Percentiles rank a stretch among this genome's conserved stretches.
Evolutionary conservation across 192 early-diverging fungal species (phyloP).

Genomic region (Chytriomyces confervae): DNA sequence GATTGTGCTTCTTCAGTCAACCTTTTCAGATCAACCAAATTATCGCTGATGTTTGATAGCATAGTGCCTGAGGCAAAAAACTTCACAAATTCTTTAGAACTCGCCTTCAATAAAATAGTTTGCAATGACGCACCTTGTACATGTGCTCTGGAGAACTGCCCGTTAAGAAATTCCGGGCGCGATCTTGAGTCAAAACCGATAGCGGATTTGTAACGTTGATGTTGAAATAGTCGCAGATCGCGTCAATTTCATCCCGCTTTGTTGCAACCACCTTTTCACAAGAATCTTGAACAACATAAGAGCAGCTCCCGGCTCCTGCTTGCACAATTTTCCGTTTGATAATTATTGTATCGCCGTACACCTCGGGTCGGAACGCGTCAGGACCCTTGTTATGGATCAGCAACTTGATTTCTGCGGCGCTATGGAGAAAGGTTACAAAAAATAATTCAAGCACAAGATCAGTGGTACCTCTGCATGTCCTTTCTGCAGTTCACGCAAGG

Average conservation of each 20-base stretch:
- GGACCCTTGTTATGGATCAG: constrained; percentile 79
- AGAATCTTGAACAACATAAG: background rate
- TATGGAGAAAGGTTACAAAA: constrained; percentile 24
- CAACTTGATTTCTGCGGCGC: constrained; percentile 69
- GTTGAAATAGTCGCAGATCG: constrained; percentile 85
- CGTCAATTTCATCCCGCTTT: constrained; percentile 79
- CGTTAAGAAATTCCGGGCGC: constrained; percentile 86
- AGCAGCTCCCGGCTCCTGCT: constrained; percentile 57
- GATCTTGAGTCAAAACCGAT: constrained; percentile 91
- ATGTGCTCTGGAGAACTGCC: constrained; percentile 82
- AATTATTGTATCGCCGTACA: constrained; percentile 80
- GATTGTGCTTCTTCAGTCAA: constrained; percentile 10
- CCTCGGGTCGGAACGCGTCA: constrained; percentile 81
- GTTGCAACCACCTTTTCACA: background rate
- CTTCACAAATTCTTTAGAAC: background rate
- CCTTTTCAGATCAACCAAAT: constrained; percentile 46
- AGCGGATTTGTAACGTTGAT: constrained; percentile 95
- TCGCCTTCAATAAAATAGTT: too few species aligned
- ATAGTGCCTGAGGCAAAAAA: constrained; percentile 90
- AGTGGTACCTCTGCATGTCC: constrained; percentile 44
- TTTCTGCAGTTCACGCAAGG: too few species aligned
- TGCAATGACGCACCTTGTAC: constrained; percentile 59
- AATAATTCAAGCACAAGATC: background rate
- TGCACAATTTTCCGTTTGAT: constrained; percentile 79
- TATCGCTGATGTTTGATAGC: constrained; percentile 80